Evolutionary conservation across 1,139 yeast genomes (phyloP).

Genomic region (Pichia sp.): DNA sequence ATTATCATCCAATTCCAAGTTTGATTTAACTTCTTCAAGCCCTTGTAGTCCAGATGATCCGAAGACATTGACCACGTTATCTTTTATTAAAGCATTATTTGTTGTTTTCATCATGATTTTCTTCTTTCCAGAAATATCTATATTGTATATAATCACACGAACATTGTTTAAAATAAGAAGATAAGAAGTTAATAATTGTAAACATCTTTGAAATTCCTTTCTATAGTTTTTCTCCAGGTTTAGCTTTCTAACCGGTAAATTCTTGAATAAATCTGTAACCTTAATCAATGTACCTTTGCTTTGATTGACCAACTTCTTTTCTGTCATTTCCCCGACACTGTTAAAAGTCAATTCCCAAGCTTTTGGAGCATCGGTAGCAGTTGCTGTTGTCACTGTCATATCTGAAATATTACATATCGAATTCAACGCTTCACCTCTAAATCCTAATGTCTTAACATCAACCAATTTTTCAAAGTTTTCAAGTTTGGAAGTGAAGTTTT

Average conservation of each 20-base stretch:
- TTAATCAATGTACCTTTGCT: slow-evolving; percentile 58
- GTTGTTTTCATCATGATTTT: slow-evolving; percentile 48
- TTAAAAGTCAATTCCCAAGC: slow-evolving; percentile 56
- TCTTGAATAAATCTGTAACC: slow-evolving; percentile 54
- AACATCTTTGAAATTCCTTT: slow-evolving; percentile 68
- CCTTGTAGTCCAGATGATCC: slow-evolving; percentile 67
- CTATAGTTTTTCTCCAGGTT: slow-evolving; percentile 68
- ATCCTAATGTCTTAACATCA: slow-evolving; percentile 61
- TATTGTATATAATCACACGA: slow-evolving; percentile 58
- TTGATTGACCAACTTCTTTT: slow-evolving; percentile 46
- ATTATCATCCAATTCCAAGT: slow-evolving; percentile 15
- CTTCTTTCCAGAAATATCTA: slow-evolving; percentile 47
- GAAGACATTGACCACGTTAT: slow-evolving; percentile 64
- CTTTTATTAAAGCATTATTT: slow-evolving; percentile 46
- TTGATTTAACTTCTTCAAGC: slow-evolving; percentile 43
- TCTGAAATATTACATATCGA: slow-evolving; percentile 59
- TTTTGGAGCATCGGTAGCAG: slow-evolving; percentile 48
- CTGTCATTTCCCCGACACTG: slow-evolving; percentile 47
- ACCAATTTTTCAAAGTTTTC: slow-evolving; percentile 54
- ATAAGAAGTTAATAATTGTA: slow-evolving; percentile 64
- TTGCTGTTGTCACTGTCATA: slow-evolving; percentile 55
- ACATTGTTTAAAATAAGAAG: slow-evolving; percentile 58
- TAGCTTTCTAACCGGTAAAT: slow-evolving; percentile 70
- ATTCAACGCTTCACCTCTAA: slow-evolving; percentile 84
- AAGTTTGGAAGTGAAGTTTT: slow-evolving; percentile 83